phyloP scores from a whole-genome alignment of 2,329 filamentous ascomycete species.

The Pezicula radicicola region DNA sequence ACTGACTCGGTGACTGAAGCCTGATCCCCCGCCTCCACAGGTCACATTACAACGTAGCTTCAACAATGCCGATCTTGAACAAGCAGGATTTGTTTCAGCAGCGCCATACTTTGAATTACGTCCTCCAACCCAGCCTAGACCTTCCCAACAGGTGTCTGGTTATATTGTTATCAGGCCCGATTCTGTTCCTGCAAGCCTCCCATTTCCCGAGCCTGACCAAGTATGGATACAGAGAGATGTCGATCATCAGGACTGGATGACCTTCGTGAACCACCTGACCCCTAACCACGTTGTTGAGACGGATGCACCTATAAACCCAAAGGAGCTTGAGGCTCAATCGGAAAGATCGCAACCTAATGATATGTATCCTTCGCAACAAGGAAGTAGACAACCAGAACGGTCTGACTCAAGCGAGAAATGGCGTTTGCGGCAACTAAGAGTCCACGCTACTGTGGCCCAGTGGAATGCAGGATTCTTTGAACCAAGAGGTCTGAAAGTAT shows the following conservation, averaged over 20 bases:
- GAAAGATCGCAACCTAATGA: neutral
- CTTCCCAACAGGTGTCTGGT: neutral
- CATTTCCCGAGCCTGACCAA: slow-evolving; percentile 5
- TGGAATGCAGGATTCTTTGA: slow-evolving; percentile 57
- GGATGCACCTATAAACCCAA: slow-evolving; percentile 13
- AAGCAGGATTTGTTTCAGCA: slow-evolving; percentile 9
- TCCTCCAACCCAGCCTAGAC: neutral
- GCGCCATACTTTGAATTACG: slow-evolving; percentile 12
- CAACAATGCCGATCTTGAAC: neutral
- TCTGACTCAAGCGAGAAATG: slow-evolving; percentile 14
- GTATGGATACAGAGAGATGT: slow-evolving; percentile 36
- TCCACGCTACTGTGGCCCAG: slow-evolving; percentile 41
- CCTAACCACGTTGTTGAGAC: slow-evolving; percentile 45
- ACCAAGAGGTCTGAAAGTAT: slow-evolving; percentile 43
- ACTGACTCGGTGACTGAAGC: neutral
- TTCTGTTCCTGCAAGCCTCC: slow-evolving; percentile 1
- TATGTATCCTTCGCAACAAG: neutral
- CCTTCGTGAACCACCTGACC: slow-evolving; percentile 52
- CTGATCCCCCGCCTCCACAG: too few species aligned
- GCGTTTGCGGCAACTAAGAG: slow-evolving; percentile 22
- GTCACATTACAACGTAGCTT: neutral
- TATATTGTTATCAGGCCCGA: slow-evolving; percentile 1
- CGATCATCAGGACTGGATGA: slow-evolving; percentile 51
- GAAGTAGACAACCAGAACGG: slow-evolving; percentile 29
- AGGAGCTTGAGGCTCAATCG: neutral